These are phyloP conservation scores for Sclerotinia spermophila DNA, from an alignment of 2,329 filamentous ascomycete genomes.

Conservation along the genomic window DNA sequence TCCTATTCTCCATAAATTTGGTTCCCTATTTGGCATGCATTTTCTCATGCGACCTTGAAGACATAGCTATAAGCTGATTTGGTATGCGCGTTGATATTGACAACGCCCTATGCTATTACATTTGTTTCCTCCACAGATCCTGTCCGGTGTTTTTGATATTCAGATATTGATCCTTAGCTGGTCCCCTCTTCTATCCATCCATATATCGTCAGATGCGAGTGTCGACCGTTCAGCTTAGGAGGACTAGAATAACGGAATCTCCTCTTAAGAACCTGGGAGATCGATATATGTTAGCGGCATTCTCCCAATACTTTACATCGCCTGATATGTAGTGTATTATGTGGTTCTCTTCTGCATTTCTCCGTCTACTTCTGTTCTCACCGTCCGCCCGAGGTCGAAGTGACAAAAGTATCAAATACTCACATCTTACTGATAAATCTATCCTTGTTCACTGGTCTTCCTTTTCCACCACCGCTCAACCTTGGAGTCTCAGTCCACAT, in stretches of 20 bases:
- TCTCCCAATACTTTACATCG: too few species aligned
- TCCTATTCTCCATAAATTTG: conserved; percentile 10
- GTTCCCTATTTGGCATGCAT: conserved; percentile 15
- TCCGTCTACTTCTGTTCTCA: not conserved
- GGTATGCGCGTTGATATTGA: conserved; percentile 15
- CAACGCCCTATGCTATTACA: conserved; percentile 5
- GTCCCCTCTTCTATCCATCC: conserved; percentile 6
- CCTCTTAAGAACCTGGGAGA: conserved; percentile 38
- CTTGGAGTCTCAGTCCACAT: conserved; percentile 98
- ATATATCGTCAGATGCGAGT: conserved; percentile 5
- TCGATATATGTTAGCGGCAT: not conserved
- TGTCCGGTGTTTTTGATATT: not conserved
- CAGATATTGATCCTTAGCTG: not conserved
- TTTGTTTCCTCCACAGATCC: conserved; percentile 18
- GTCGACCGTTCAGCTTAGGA: conserved; percentile 35
- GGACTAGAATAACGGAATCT: conserved; percentile 39
- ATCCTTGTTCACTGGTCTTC: conserved; percentile 92
- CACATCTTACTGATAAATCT: conserved; percentile 97
- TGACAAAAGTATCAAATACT: conserved; percentile 37
- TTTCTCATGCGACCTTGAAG: conserved; percentile 6
- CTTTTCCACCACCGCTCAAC: conserved; percentile 80
- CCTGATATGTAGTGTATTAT: not conserved
- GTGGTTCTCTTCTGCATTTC: not conserved
- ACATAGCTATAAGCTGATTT: conserved; percentile 10
- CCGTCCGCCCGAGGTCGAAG: not conserved